These are phyloP conservation scores for Hymenochaete sp. DNA, from an alignment of 1,284 basidiomycete species.

Conservation along the genomic window DNA sequence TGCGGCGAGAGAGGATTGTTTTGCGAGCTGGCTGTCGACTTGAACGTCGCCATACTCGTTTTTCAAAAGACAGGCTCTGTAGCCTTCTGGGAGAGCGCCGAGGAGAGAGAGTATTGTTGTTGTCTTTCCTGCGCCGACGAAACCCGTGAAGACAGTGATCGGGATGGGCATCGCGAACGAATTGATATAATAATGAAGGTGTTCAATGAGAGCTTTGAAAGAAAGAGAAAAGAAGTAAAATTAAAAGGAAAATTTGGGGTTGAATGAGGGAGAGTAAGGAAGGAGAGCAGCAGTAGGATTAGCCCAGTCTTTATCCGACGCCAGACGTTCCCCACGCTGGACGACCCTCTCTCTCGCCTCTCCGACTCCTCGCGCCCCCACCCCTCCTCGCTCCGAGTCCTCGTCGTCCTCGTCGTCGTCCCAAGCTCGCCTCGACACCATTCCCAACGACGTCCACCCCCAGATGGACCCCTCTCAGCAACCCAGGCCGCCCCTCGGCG, in stretches of 20 bases:
- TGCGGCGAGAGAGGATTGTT: slow-evolving; percentile 71
- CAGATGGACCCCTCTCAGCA: slow-evolving; percentile 37
- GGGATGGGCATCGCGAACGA: slow-evolving; percentile 39
- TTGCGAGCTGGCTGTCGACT: slow-evolving; percentile 84
- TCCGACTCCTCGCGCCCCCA: slow-evolving; percentile 6
- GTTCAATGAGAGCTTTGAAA: neutral
- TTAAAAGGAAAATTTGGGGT: neutral
- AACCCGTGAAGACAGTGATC: slow-evolving; percentile 82
- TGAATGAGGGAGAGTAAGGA: neutral
- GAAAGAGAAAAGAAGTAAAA: neutral
- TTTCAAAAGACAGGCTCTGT: slow-evolving; percentile 81
- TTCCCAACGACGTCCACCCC: slow-evolving; percentile 35
- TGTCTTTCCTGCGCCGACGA: slow-evolving; percentile 68
- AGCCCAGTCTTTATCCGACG: too few species aligned
- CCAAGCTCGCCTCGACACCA: slow-evolving; percentile 33
- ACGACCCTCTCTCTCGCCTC: too few species aligned
- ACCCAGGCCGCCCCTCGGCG: too few species aligned
- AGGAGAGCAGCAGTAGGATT: neutral
- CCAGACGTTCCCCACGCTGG: too few species aligned
- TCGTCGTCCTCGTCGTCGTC: slow-evolving; percentile 17
- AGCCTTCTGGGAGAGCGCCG: slow-evolving; percentile 69
- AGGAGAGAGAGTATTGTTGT: slow-evolving; percentile 78
- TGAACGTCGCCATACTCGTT: slow-evolving; percentile 79
- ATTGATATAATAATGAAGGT: too few species aligned
- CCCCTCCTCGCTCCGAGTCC: neutral